A percentile compares a stretch with the other conserved stretches of the same genome.
phyloP scores from a whole-genome alignment of 768 basidiomycete genomes.

The Tephrocybe sp. region DNA sequence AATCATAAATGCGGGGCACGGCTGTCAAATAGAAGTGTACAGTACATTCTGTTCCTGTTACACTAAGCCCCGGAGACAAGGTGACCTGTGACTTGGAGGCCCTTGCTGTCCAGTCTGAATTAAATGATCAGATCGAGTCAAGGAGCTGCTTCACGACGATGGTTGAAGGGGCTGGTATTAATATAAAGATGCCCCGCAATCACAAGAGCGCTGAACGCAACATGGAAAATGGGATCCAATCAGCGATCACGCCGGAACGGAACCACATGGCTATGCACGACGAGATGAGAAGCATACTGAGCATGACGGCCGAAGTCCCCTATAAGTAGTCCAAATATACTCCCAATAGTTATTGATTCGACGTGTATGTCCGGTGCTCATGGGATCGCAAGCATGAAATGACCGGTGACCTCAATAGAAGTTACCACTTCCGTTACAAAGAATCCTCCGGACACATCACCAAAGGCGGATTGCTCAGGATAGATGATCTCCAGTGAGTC shows the following conservation, averaged over 20 bases:
- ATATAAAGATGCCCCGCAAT: background rate
- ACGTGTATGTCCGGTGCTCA: background rate
- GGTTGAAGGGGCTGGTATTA: background rate
- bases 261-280: background rate
- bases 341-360: background rate
- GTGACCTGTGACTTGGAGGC: too few relatives aligned
- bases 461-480: background rate
- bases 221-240: background rate
- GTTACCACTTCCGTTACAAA: too few relatives aligned
- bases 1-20: constrained; percentile 9
- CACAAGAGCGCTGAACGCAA: background rate
- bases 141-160: constrained; percentile 2
- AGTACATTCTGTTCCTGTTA: background rate
- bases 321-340: background rate
- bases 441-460: too few relatives aligned
- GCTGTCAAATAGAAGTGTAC: background rate
- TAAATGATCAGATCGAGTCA: constrained; percentile 1
- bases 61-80: constrained; percentile 2
- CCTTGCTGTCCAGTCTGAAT: background rate
- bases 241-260: constrained; percentile 12
- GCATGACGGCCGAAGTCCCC: too few relatives aligned
- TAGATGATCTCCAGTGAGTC: background rate
- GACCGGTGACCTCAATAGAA: too few relatives aligned
- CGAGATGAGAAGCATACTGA: background rate
- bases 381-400: background rate